Evolutionary conservation across 352 stramenopile genomes (phyloP), one percentile per base, ranked within the genome.

Genomic region (Phytophthora lateralis): DNA sequence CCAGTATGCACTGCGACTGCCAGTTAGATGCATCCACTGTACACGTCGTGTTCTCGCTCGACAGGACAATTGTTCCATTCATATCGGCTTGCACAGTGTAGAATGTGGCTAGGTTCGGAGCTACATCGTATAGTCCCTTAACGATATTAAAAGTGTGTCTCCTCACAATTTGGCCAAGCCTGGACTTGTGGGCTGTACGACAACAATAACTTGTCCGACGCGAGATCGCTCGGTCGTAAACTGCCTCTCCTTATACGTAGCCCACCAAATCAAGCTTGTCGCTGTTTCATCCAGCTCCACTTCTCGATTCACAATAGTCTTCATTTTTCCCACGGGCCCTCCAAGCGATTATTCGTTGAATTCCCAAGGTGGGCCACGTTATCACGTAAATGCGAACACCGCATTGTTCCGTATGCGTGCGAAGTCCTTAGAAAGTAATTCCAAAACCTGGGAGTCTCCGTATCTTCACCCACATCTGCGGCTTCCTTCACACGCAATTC

Each of bases 291-390:
- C 52, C 7, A 60, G 3, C 10, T 54, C 30, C 50, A 43, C 47
- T 6, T 43, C 11, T 34, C 30, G 17, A 27, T 68, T 48, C 5
- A 48, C 47, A 21, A 45, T 32, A 9, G 18, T 53, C 24, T 50
- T 51, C 1, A 56, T 26, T 14, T 54, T 61, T 10, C 55, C 30
- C 47, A 65, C 14, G 26, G 46, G 0, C 43, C 48, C 12, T 56
- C 62, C 10, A 56, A 46, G 1, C 62, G 34, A 24, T 70, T 70
- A 46, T 70, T 70, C 6, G 55, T 70, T 3, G n/a, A 60, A 24
- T 61, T 65, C 0, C 55, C 50, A 20, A 66, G 37, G 4, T 56
- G 48, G 0, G 37, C 34, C 0, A 60, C 55, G 8, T 51, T 58
- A 6, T 43, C 27, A 0, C 60, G 52, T 5, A 54, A 32, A 17